Percentiles rank a stretch among this genome's conserved stretches.
Conservation (phyloP, 73 alveolate genomes). For the Blepharisma stoltei region DNA sequence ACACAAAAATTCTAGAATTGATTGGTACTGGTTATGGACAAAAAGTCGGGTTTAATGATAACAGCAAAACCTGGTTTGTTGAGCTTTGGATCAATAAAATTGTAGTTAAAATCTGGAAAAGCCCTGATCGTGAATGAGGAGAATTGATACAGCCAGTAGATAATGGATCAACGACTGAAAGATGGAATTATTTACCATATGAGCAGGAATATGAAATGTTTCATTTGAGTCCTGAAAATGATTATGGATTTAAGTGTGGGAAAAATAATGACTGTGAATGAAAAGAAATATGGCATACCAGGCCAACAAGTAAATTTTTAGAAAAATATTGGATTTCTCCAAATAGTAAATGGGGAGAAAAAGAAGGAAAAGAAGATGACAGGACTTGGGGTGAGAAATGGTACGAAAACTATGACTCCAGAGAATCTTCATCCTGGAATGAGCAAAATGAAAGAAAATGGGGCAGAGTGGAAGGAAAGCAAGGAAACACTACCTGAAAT, state of each 20-base stretch:
- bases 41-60: not conserved
- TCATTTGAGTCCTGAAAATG: not conserved
- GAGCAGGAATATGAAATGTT: not conserved
- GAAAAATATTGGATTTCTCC: conserved; percentile 20
- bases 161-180: not conserved
- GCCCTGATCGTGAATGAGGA: not conserved
- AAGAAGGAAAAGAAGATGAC: conserved; percentile 7
- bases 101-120: not conserved
- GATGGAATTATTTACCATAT: not conserved
- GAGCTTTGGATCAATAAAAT: not conserved
- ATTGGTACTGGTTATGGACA: not conserved
- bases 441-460: conserved; percentile 19
- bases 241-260: conserved; percentile 10
- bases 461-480: conserved; percentile 10
- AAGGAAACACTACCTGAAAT: not conserved
- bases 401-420: not conserved
- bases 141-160: not conserved
- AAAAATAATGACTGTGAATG: conserved; percentile 5
- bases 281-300: conserved; percentile 24
- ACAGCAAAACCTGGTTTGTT: conserved; percentile 24
- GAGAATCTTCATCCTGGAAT: not conserved
- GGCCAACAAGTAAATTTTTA: not conserved
- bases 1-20: conserved; percentile 1
- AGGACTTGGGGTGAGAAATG: not conserved
- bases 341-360: conserved; percentile 22